Conservation (phyloP, 768 basidiomycete species). For the Tricholoma terreum region DNA sequence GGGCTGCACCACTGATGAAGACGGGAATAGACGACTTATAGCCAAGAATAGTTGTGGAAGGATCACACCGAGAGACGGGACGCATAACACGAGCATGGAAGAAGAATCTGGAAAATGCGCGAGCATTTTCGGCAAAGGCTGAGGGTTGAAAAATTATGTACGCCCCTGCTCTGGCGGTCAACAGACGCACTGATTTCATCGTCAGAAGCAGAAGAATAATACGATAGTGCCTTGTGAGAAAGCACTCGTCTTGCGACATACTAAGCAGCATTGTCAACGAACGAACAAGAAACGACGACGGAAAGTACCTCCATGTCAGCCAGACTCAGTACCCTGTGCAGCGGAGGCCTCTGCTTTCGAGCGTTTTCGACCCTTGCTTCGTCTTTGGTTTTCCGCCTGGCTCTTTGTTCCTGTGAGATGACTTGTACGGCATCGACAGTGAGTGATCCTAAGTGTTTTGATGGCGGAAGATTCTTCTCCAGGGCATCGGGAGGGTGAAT, state of each 20-base stretch:
- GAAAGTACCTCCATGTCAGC: conserved; percentile 74
- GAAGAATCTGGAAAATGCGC: conserved; percentile 83
- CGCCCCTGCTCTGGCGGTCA: conserved; percentile 2
- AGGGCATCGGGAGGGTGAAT: conserved; percentile 86
- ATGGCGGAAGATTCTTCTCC: conserved; percentile 61
- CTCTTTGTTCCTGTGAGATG: conserved; percentile 35
- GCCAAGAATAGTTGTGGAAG: conserved; percentile 73
- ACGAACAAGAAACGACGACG: neutral
- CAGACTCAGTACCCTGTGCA: conserved; percentile 69
- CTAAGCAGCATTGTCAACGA: conserved; percentile 32
- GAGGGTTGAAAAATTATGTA: conserved; percentile 15
- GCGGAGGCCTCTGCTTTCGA: conserved; percentile 56
- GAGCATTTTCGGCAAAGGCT: conserved; percentile 69
- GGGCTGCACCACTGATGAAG: conserved; percentile 80
- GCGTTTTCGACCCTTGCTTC: conserved; percentile 67
- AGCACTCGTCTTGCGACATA: conserved; percentile 70
- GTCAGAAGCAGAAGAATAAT: conserved; percentile 85
- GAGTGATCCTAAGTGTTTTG: conserved; percentile 72
- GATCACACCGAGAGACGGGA: conserved; percentile 58
- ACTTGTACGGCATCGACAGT: conserved; percentile 41
- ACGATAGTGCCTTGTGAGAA: conserved; percentile 72
- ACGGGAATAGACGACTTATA: conserved; percentile 71
- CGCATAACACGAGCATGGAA: conserved; percentile 83
- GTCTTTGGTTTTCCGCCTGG: conserved; percentile 58
- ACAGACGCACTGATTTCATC: conserved; percentile 70